These are phyloP conservation scores for Singerocomus inundabilis DNA, from an alignment of 1,284 basidiomycete genomes.

Conservation along the genomic window DNA sequence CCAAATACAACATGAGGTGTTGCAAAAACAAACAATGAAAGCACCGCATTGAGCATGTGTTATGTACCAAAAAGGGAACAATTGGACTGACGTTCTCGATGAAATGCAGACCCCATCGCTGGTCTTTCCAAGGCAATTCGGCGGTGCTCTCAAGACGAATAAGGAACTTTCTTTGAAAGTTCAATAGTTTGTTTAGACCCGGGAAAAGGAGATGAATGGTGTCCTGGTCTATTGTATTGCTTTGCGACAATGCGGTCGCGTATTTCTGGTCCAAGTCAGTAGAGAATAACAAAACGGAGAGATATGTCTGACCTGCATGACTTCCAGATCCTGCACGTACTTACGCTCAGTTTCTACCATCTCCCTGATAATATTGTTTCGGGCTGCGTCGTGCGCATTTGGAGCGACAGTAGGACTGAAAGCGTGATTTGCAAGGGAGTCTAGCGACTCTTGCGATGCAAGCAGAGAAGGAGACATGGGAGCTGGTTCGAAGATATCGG, in stretches of 20 bases:
- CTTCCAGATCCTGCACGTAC: constrained; percentile 97
- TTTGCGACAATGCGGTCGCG: constrained; percentile 74
- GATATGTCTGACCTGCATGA: constrained; percentile 76
- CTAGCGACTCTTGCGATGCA: constrained; percentile 56
- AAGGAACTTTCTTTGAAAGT: constrained; percentile 96
- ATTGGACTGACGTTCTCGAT: constrained; percentile 66
- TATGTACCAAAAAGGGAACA: constrained; percentile 27
- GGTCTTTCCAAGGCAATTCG: constrained; percentile 82
- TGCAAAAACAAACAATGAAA: constrained; percentile 26
- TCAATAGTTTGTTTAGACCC: constrained; percentile 91
- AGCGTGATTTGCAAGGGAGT: constrained; percentile 51
- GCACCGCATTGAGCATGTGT: constrained; percentile 36
- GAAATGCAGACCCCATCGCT: constrained; percentile 87
- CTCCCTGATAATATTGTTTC: constrained; percentile 81
- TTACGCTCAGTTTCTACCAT: constrained; percentile 94
- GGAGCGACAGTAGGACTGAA: constrained; percentile 40
- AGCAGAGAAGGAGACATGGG: constrained; percentile 57
- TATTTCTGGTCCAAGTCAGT: constrained; percentile 60
- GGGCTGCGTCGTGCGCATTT: constrained; percentile 63
- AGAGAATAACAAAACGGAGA: constrained; percentile 4
- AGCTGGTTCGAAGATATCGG: constrained; percentile 67
- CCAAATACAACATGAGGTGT: constrained; percentile 33
- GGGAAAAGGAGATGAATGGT: constrained; percentile 96
- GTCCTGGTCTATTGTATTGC: constrained; percentile 87
- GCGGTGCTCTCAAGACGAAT: constrained; percentile 90